Percentiles rank a stretch among this genome's conserved stretches.
Evolutionary conservation across 257 asterid species (phyloP).

Genomic region (Dorcoceras hygrometricum): DNA sequence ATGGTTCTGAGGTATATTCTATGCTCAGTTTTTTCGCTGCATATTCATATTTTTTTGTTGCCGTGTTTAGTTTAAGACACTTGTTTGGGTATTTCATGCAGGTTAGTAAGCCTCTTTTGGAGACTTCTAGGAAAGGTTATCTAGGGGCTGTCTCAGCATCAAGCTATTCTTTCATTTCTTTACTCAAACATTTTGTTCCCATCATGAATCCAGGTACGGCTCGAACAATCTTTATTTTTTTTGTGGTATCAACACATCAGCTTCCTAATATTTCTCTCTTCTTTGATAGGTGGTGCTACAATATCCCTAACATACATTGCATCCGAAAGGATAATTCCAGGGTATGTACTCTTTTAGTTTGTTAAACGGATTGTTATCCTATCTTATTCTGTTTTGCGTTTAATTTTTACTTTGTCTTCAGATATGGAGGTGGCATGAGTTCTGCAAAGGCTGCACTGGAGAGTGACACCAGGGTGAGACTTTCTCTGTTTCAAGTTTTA

Average conservation of each 20-base stretch:
- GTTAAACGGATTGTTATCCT: not conserved
- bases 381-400: not conserved
- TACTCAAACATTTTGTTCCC: constrained; percentile 47
- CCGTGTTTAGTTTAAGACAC: not conserved
- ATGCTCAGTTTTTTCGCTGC: not conserved
- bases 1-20: not conserved
- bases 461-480: constrained; percentile 51
- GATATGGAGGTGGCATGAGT: constrained; percentile 55
- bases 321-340: constrained; percentile 61
- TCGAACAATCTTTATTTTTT: not conserved
- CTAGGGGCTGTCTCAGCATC: constrained; percentile 58
- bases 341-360: not conserved
- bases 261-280: not conserved
- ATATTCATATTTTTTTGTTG: no score
- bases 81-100: constrained; percentile 14
- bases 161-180: constrained; percentile 52
- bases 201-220: constrained; percentile 49
- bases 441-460: constrained; percentile 62
- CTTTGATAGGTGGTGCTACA: constrained; percentile 1
- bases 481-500: constrained; percentile 2
- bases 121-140: constrained; percentile 65
- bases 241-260: not conserved
- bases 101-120: constrained; percentile 66
- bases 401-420: not conserved
- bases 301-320: constrained; percentile 92